phyloP scores from a whole-genome alignment of 2,329 filamentous ascomycete genomes.

The Metarhizium humberi region DNA sequence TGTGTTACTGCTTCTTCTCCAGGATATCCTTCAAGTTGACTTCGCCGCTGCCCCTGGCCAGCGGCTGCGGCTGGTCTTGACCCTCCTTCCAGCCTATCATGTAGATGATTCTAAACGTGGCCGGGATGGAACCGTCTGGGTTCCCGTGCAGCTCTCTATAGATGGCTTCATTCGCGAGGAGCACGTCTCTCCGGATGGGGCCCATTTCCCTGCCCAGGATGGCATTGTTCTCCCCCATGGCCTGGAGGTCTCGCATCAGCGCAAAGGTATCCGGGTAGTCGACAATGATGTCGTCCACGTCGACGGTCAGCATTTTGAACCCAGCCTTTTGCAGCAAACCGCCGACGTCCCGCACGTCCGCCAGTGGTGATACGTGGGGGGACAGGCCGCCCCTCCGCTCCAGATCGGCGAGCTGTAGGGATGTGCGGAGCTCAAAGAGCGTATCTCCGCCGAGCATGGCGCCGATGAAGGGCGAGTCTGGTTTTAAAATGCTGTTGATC shows the following conservation, averaged over 20 bases:
- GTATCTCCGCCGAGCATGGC: slow-evolving; percentile 97
- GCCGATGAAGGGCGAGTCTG: slow-evolving; percentile 83
- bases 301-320: slow-evolving; percentile 93
- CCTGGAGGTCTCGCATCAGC: slow-evolving; percentile 87
- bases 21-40: slow-evolving; percentile 80
- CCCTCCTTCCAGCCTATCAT: slow-evolving; percentile 99
- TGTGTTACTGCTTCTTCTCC: slow-evolving; percentile 30
- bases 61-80: slow-evolving; percentile 65
- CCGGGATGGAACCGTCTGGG: slow-evolving; percentile 65
- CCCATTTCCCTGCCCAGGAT: slow-evolving; percentile 78
- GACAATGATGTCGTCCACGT: slow-evolving; percentile 94
- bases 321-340: slow-evolving; percentile 78
- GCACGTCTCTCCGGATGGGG: slow-evolving; percentile 67
- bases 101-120: slow-evolving; percentile 90
- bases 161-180: slow-evolving; percentile 81
- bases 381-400: slow-evolving; percentile 87
- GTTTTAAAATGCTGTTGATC: slow-evolving; percentile 80
- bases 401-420: slow-evolving; percentile 83
- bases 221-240: slow-evolving; percentile 93
- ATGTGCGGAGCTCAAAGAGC: slow-evolving; percentile 85
- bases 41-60: slow-evolving; percentile 76
- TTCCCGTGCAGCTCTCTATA: slow-evolving; percentile 84
- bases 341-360: slow-evolving; percentile 85
- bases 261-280: slow-evolving; percentile 87
- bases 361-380: slow-evolving; percentile 82